Evolutionary conservation across 768 basidiomycete species (phyloP).

Genomic region (Vishniacozyma victoriae): DNA sequence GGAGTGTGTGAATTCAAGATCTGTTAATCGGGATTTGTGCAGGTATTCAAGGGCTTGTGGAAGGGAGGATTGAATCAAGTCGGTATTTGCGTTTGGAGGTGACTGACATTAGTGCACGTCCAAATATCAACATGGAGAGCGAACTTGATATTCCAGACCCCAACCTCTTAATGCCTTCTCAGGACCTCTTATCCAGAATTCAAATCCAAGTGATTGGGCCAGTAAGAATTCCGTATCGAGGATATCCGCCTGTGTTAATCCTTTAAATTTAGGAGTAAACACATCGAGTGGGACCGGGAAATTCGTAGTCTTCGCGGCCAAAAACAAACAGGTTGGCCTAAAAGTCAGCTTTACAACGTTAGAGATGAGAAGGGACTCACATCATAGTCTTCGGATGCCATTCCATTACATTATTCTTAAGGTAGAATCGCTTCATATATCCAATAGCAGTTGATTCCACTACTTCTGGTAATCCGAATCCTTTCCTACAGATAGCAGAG

Average conservation of each 20-base stretch:
- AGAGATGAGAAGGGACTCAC: conserved; percentile 56
- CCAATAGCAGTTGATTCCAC: conserved; percentile 87
- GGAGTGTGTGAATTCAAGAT: conserved; percentile 82
- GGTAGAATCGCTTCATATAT: conserved; percentile 93
- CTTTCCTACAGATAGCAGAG: conserved; percentile 66
- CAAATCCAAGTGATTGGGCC: conserved; percentile 86
- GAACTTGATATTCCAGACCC: conserved; percentile 40
- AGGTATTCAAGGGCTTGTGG: conserved; percentile 63
- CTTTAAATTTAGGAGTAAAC: conserved; percentile 77
- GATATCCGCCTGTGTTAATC: conserved; percentile 72
- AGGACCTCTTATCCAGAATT: conserved; percentile 63
- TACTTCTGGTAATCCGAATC: conserved; percentile 82
- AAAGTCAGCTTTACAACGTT: neutral
- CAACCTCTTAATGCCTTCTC: conserved; percentile 44
- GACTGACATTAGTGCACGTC: conserved; percentile 51
- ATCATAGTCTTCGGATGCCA: conserved; percentile 99
- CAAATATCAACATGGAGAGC: conserved; percentile 29
- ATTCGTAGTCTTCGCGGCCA: conserved; percentile 97
- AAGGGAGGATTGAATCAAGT: conserved; percentile 57
- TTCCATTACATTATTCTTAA: conserved; percentile 98
- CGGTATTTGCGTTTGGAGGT: conserved; percentile 54
- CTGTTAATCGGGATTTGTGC: conserved; percentile 76
- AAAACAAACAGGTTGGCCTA: conserved; percentile 90
- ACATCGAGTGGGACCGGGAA: conserved; percentile 79
- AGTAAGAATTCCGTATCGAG: conserved; percentile 93